phyloP scores from a whole-genome alignment of 805 yeast genomes.

The Pichia nakasei region DNA sequence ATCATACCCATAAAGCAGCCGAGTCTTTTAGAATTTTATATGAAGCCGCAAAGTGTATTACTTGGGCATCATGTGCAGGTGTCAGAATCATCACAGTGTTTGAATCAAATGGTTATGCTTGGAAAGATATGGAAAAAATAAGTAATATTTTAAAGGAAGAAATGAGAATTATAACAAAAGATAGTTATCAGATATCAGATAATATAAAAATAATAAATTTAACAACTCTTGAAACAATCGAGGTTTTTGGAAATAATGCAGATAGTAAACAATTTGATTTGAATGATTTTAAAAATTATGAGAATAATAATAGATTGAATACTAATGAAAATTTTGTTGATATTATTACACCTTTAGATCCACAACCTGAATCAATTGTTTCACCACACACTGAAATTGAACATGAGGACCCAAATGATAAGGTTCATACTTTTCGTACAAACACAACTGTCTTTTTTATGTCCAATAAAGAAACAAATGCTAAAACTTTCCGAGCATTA shows the following conservation, averaged over 20 bases:
- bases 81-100: slow-evolving; percentile 19
- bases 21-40: slow-evolving; percentile 32
- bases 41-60: slow-evolving; percentile 28
- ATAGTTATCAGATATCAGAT: slow-evolving; percentile 10
- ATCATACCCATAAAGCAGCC: slow-evolving; percentile 32
- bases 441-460: slow-evolving; percentile 13
- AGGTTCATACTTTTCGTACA: background rate
- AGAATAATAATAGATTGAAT: background rate
- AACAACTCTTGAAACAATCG: slow-evolving; percentile 10
- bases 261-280: too few species aligned
- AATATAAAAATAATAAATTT: slow-evolving; percentile 19
- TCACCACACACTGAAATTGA: background rate
- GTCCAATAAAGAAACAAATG: slow-evolving; percentile 7
- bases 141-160: slow-evolving; percentile 22
- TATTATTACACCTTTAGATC: background rate
- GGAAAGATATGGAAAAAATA: slow-evolving; percentile 21
- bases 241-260: slow-evolving; percentile 1
- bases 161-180: slow-evolving; percentile 14
- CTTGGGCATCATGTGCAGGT: slow-evolving; percentile 24
- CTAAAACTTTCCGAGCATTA: background rate
- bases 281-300: too few species aligned
- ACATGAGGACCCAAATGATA: background rate
- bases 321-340: background rate
- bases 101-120: slow-evolving; percentile 22
- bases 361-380: slow-evolving; percentile 1